Evolutionary conservation across 2,329 filamentous ascomycete species (phyloP).

Genomic region (Calonectria crousiana): DNA sequence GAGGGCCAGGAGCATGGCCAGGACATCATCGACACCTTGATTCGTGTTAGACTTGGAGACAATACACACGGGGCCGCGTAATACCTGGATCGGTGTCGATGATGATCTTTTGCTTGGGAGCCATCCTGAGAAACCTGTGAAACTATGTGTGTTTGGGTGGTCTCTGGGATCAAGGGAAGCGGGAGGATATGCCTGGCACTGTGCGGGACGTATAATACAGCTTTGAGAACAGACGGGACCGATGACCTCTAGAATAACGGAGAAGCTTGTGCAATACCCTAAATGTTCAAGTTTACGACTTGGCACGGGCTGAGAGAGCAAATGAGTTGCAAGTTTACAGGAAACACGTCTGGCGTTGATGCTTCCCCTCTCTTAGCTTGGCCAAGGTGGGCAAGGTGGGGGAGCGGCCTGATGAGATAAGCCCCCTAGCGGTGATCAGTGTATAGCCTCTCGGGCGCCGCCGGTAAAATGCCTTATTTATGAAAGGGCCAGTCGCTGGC

Average conservation of each 20-base stretch:
- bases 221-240: too few relatives aligned
- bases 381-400: slow-evolving; percentile 36
- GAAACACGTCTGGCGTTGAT: slow-evolving; percentile 3
- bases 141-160: neutral
- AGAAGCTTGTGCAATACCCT: neutral
- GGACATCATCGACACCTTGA: slow-evolving; percentile 86
- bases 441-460: neutral
- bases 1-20: slow-evolving; percentile 89
- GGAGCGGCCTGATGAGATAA: slow-evolving; percentile 40
- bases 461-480: neutral
- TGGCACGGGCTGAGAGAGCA: neutral
- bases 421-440: slow-evolving; percentile 15
- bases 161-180: neutral
- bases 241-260: neutral
- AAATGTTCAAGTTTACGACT: neutral
- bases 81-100: slow-evolving; percentile 94
- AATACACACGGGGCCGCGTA: slow-evolving; percentile 16
- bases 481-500: neutral
- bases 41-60: slow-evolving; percentile 8
- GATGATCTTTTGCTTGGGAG: slow-evolving; percentile 82
- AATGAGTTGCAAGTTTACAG: neutral
- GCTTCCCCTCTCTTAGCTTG: slow-evolving; percentile 42
- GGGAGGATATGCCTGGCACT: neutral
- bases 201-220: neutral
- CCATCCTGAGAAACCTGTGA: slow-evolving; percentile 59